Evolutionary conservation across 345 rosid genomes (phyloP), one percentile per base, ranked within the genome.

Genomic region (Linum lewisii): DNA sequence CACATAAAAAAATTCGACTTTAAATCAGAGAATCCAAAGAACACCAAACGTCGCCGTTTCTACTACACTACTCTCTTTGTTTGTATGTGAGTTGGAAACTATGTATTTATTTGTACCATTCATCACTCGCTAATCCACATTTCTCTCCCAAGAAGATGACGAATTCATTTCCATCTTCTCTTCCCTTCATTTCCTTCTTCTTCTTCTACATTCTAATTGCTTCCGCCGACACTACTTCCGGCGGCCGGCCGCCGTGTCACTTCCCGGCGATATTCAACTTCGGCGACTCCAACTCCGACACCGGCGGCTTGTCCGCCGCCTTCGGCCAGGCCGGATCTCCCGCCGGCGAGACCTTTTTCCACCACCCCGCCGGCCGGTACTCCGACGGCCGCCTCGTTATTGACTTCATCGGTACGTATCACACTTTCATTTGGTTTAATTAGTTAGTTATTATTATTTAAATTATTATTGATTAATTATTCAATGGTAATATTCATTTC

Each of bases 261-360:
- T 42, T 42, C 37, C 95, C 90, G 2, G 98, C 90, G 24, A 80
- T 88, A 59, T 88, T 82, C 72, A 88, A 92, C 83, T 88, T 91
- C 9, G 95, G 98, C 0, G 96, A 91, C 78, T 91, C 98, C 0
- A 91, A 91, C 66, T 91, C 98, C 26, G 98, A 86, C 64, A 91
- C 95, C 26, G 96, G 98, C 7, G 90, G 96, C 63, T 73, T 88
- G 66, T 91, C 96, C 0, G 92, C 98, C 0, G 88, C 76, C 16
- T 88, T 82, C 25, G 96, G 96, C 18, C 98, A 82, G 57, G 90
- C 88, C 15, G 77, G 68, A 24, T 76, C 85, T 7, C 98, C 95
- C 37, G 71, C 80, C 1, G 98, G 96, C 1, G 63, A 72, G 75
- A 70, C 96, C 29, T 84, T 60, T 75, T 88, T 88, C 72, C 87